These are phyloP conservation scores for Nitzschia sp. DNA, from an alignment of 108 stramenopile genomes.

Conservation along the genomic window DNA sequence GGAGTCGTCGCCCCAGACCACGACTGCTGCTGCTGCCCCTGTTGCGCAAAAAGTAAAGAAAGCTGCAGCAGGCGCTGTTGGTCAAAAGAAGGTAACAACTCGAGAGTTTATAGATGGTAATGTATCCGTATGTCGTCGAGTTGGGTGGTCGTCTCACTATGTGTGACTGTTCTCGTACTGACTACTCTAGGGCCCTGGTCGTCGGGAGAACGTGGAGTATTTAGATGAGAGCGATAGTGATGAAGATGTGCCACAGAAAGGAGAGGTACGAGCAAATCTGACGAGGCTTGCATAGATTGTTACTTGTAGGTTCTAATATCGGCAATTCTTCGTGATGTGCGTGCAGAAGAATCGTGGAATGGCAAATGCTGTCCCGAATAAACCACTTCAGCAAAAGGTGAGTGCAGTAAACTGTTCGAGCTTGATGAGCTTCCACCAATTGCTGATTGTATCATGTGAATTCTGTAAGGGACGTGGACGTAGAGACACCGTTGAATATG, in stretches of 20 bases:
- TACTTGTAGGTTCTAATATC: too few relatives aligned
- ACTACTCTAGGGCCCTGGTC: neutral
- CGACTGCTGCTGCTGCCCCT: neutral
- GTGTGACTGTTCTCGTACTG: neutral
- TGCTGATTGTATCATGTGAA: too few relatives aligned
- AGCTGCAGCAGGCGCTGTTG: neutral
- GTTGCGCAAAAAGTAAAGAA: neutral
- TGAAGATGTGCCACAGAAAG: conserved; percentile 14
- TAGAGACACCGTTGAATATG: conserved; percentile 7
- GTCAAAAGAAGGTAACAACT: conserved; percentile 3
- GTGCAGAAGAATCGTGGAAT: too few relatives aligned
- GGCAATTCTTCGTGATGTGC: too few relatives aligned
- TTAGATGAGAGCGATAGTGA: conserved; percentile 15
- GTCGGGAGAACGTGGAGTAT: conserved; percentile 9
- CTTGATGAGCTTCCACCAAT: too few relatives aligned
- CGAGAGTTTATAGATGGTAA: too few relatives aligned
- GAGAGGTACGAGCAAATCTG: neutral
- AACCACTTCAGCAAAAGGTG: too few relatives aligned
- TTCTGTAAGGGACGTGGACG: conserved; percentile 12
- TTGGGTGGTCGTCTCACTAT: too few relatives aligned
- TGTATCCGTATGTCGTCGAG: too few relatives aligned
- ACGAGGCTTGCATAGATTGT: too few relatives aligned
- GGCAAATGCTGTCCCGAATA: too few relatives aligned
- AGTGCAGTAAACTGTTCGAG: too few relatives aligned
- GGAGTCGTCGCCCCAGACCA: neutral